A percentile compares a stretch with the other conserved stretches of the same genome.
These are phyloP conservation scores for Lonicera japonica DNA, from an alignment of 129 eudicot genomes.

Conservation along the genomic window DNA sequence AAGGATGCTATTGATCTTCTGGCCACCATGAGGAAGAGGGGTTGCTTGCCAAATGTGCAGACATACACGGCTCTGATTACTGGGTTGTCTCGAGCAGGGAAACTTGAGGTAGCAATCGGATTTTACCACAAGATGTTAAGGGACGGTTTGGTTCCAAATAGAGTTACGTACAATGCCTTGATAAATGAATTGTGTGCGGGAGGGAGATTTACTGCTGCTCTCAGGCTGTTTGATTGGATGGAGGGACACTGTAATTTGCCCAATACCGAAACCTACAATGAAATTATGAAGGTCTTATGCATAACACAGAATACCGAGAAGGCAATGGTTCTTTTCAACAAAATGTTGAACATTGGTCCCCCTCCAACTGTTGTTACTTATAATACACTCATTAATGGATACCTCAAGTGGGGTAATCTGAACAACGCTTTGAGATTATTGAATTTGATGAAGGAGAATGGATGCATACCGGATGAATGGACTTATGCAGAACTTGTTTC, in stretches of 20 bases:
- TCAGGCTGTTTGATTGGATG: conserved; percentile 68
- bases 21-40: conserved; percentile 40
- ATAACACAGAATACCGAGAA: conserved; percentile 38
- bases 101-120: conserved; percentile 57
- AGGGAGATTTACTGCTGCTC: conserved; percentile 39
- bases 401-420: conserved; percentile 26
- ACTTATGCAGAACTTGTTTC: conserved; percentile 73
- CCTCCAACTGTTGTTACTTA: conserved; percentile 68
- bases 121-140: conserved; percentile 74
- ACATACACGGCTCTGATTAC: conserved; percentile 76
- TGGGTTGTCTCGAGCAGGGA: conserved; percentile 53
- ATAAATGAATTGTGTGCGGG: conserved; percentile 49
- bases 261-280: conserved; percentile 65
- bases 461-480: conserved; percentile 68
- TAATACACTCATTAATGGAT: conserved; percentile 59
- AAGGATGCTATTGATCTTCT: conserved; percentile 60
- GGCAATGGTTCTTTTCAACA: conserved; percentile 61
- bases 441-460: conserved; percentile 68
- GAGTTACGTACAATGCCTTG: conserved; percentile 58
- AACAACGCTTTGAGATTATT: conserved; percentile 62
- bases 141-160: conserved; percentile 63
- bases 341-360: conserved; percentile 64
- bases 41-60: conserved; percentile 60
- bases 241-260: conserved; percentile 37
- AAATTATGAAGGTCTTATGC: conserved; percentile 58